A percentile compares a stretch with the other conserved stretches of the same genome.
phyloP scores from a whole-genome alignment of 805 yeast genomes.

The Metschnikowia dekortorum region DNA sequence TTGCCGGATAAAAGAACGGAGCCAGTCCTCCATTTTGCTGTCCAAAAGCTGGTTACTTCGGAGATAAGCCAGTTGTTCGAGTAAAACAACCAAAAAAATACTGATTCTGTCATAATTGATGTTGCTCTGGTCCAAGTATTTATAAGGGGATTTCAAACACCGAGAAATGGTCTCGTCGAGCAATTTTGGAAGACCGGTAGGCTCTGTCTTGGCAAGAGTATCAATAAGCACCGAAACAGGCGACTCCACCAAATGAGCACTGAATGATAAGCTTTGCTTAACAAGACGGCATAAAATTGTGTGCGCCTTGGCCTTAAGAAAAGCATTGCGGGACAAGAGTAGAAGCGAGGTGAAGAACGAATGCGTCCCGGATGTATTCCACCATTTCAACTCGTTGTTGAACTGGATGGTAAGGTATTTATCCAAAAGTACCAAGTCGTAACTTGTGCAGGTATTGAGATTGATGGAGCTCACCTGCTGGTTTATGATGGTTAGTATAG shows the following conservation, averaged over 20 bases:
- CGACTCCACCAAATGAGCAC: constrained; percentile 36
- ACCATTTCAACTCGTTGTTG: constrained; percentile 74
- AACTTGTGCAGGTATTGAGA: constrained; percentile 36
- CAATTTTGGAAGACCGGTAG: constrained; percentile 49
- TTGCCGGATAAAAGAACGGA: constrained; percentile 44
- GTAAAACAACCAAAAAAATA: constrained; percentile 33
- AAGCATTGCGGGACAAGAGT: constrained; percentile 32
- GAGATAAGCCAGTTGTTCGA: constrained; percentile 68
- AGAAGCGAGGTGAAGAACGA: constrained; percentile 68
- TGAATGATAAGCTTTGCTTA: constrained; percentile 11
- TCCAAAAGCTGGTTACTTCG: constrained; percentile 19
- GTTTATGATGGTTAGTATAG: constrained; percentile 9
- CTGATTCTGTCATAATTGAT: constrained; percentile 26
- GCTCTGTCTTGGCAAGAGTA: constrained; percentile 33
- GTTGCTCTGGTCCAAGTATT: constrained; percentile 61
- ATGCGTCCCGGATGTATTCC: constrained; percentile 49
- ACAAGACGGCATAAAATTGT: constrained; percentile 13
- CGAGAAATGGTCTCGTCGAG: constrained; percentile 76
- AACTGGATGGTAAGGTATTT: constrained; percentile 51
- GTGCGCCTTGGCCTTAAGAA: constrained; percentile 9
- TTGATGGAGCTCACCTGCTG: constrained; percentile 7
- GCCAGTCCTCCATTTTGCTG: constrained; percentile 40
- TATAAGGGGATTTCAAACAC: constrained; percentile 71
- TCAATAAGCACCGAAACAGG: constrained; percentile 54
- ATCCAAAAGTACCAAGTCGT: constrained; percentile 57